Percentiles rank a stretch among this genome's conserved stretches.
Evolutionary conservation across 192 early-diverging fungal species (phyloP).

Genomic region (Backusella westeae): DNA sequence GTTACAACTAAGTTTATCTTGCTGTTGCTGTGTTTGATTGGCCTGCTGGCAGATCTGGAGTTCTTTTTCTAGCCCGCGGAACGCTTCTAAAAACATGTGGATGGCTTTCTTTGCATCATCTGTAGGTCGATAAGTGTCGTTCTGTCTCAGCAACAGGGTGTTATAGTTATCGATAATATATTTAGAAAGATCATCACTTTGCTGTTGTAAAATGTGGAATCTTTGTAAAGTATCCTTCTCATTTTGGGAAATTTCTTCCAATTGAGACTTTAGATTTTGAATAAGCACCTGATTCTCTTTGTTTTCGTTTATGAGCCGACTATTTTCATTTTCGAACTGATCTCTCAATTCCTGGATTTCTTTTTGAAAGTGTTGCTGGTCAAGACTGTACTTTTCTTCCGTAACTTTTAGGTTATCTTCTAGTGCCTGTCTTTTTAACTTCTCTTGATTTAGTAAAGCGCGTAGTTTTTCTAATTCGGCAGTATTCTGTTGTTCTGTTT

Average conservation of each 20-base stretch:
- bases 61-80: neutral
- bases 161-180: neutral
- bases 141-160: neutral
- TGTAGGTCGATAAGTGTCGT: neutral
- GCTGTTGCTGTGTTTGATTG: neutral
- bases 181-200: neutral
- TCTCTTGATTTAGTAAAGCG: neutral
- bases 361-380: neutral
- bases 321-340: neutral
- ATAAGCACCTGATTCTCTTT: neutral
- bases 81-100: neutral
- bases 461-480: neutral
- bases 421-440: neutral
- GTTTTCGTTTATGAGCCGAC: neutral
- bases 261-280: neutral
- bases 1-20: neutral
- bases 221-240: neutral
- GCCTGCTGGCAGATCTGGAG: neutral
- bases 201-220: neutral
- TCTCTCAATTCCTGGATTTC: neutral
- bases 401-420: neutral
- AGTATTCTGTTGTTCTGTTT: neutral
- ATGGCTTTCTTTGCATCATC: neutral
- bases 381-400: neutral
- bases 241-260: slow-evolving; percentile 2